These are phyloP conservation scores for Nakaseomyces uthaithaninus DNA, from an alignment of 1,139 yeast species.

Conservation along the genomic window DNA sequence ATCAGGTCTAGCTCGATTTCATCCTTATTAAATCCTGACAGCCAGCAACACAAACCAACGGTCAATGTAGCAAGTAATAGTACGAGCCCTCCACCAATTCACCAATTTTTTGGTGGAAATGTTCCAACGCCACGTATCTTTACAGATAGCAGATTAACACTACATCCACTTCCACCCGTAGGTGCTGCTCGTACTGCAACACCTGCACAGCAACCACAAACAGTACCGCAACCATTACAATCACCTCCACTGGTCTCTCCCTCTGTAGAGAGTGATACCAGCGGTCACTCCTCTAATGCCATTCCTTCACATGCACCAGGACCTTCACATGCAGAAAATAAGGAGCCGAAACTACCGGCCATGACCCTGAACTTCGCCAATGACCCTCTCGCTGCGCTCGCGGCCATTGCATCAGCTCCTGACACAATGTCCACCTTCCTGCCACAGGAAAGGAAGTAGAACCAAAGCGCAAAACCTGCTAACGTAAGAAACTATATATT, in stretches of 20 bases:
- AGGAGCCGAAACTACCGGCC: constrained; percentile 1
- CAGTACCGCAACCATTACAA: neutral
- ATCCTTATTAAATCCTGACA: constrained; percentile 19
- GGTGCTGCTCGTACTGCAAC: neutral
- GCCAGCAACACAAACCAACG: neutral
- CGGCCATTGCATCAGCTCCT: constrained; percentile 33
- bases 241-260: constrained; percentile 3
- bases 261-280: constrained; percentile 7
- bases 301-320: too few relatives aligned
- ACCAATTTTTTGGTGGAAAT: constrained; percentile 2
- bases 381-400: constrained; percentile 33
- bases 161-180: neutral
- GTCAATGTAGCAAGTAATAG: neutral
- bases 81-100: constrained; percentile 6
- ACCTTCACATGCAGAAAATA: constrained; percentile 8
- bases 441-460: constrained; percentile 3
- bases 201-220: neutral
- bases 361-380: constrained; percentile 27
- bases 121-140: constrained; percentile 6
- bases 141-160: neutral
- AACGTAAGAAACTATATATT: too few relatives aligned
- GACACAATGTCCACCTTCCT: constrained; percentile 14
- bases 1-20: constrained; percentile 20
- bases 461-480: too few relatives aligned
- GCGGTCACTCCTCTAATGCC: too few relatives aligned